Base-by-base conservation (phyloP, 768 basidiomycete species). In the Boletales sp. region DNA sequence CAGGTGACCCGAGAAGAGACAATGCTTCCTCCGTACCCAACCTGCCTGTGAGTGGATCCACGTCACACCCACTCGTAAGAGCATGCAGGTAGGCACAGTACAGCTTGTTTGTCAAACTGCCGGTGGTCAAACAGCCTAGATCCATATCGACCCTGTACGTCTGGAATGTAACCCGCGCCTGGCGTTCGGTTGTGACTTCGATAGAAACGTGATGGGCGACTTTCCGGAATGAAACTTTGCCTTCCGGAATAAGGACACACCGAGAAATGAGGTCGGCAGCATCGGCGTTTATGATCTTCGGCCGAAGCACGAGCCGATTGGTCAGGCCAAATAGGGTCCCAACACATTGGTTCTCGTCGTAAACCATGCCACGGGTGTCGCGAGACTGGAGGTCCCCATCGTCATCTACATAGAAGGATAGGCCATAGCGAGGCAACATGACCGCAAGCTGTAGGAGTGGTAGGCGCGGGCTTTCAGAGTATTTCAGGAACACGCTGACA, bases 1-100 rank as follows among this genome's bases (percentile, higher is more conserved):
- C 56, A 10, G 74, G 68, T 0, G 73, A 74, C n/a, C 47, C 49
- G 38, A 79, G 57, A 36, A 71, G 63, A 35, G 61, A 52, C n/a
- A 78, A 56, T 1, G 76, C 74, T 19, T 46, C 45, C 9, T 46
- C 45, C 19, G 45, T 46, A 15, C 48, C 46, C 30, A 11, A 49
- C 19, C 37, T 54, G 44, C 48, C 53, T 0, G 72, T 74, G 33
- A 80, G 63, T 1, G 75, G 74, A 53, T 80, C 78, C 3, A 65
- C 62, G n/a, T 73, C 59, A 36, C 68, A 67, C 17, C 55, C 52
- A 14, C 70, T 71, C 2, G 70, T 77, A 8, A 76, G 49, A 18
- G 74, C 72, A 41, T 80, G 78, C 8, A 80, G 63, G 46, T 76
- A 74, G 1, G 71, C 64, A 39, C 63, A 65, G 53, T 65, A 76